Evolutionary conservation across 2,329 filamentous ascomycete genomes (phyloP), one percentile per base, ranked within the genome.

Genomic region (Fonsecaea multimorphosa): DNA sequence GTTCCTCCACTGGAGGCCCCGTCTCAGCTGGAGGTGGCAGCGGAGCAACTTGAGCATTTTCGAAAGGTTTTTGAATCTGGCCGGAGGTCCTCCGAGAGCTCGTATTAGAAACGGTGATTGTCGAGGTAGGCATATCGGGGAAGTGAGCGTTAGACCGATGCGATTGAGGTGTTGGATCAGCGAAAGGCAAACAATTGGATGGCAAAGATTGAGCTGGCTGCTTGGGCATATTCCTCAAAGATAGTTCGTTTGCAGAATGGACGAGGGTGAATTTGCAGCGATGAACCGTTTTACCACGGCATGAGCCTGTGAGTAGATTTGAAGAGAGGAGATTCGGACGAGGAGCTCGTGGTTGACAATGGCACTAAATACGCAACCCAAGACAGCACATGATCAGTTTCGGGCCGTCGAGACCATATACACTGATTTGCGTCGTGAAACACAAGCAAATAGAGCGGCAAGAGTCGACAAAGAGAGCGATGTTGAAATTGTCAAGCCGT

Each of bases 21-120:
- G 22, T 12, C 14, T 64, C 44, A 9, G 19, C 22, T 12, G 44
- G 19, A 12, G 44, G 22, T 31, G 31, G 12, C 12, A 14, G 54
- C 27, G 31, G 22, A 11, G 14, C 8, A 27, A 38, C 22, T 16
- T 53, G 55, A 29, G 27, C 44, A 31, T 58, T 58, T 14, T 64
- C 44, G 14, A 22, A n/a, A 32, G 38, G 24, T 22, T 40, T 49
- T 24, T 29, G 54, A 22, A 11, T 38, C 36, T 46, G 31, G 24
- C 29, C 61, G 11, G 61, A 19, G 6, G 55, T 44, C 55, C 61
- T 58, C 44, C 55, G 54, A 27, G 44, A 52, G 32, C 54, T 56
- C 8, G 60, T 63, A 24, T 56, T 56, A 7, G 60, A 63, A 8
- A 51, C 29, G 4, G 60, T 24, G 6, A n/a, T 24, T 34, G 52